phyloP scores from a whole-genome alignment of 768 basidiomycete species.

The Phylloporus sp. region DNA sequence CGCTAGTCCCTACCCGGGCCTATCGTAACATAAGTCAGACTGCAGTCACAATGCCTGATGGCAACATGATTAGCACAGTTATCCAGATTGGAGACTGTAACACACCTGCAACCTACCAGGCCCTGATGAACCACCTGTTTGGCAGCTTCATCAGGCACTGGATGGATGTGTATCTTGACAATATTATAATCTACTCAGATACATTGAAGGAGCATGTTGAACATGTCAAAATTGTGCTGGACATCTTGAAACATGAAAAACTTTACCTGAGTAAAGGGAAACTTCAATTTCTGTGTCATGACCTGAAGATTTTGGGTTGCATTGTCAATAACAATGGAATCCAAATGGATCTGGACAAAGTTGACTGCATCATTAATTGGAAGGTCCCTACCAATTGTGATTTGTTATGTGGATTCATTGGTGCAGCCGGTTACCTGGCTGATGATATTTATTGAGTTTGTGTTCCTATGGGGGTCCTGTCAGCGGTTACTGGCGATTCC shows the following conservation, averaged over 20 bases:
- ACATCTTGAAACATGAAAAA: slow-evolving; percentile 28
- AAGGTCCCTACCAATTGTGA: not conserved
- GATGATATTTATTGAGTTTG: slow-evolving; percentile 4
- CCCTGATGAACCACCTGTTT: slow-evolving; percentile 5
- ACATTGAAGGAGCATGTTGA: slow-evolving; percentile 26
- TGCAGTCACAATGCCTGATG: slow-evolving; percentile 33
- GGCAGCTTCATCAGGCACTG: not conserved
- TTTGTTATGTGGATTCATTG: not conserved
- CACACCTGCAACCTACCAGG: slow-evolving; percentile 42
- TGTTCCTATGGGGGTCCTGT: not conserved
- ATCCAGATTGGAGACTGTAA: slow-evolving; percentile 29
- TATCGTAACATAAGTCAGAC: too few species aligned
- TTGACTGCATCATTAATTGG: slow-evolving; percentile 28
- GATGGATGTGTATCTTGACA: slow-evolving; percentile 7
- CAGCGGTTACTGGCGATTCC: not conserved
- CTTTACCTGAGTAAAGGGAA: slow-evolving; percentile 36
- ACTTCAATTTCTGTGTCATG: slow-evolving; percentile 27
- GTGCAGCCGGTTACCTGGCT: not conserved
- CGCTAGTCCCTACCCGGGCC: too few species aligned
- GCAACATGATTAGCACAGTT: slow-evolving; percentile 31
- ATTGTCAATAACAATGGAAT: slow-evolving; percentile 37
- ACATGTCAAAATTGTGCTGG: slow-evolving; percentile 31
- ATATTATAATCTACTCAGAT: slow-evolving; percentile 8
- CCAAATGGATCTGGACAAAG: slow-evolving; percentile 41
- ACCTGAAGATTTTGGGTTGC: slow-evolving; percentile 33